These are phyloP conservation scores for Excoecaria cochinchinensis DNA, from an alignment of 345 rosid genomes.

Conservation along the genomic window DNA sequence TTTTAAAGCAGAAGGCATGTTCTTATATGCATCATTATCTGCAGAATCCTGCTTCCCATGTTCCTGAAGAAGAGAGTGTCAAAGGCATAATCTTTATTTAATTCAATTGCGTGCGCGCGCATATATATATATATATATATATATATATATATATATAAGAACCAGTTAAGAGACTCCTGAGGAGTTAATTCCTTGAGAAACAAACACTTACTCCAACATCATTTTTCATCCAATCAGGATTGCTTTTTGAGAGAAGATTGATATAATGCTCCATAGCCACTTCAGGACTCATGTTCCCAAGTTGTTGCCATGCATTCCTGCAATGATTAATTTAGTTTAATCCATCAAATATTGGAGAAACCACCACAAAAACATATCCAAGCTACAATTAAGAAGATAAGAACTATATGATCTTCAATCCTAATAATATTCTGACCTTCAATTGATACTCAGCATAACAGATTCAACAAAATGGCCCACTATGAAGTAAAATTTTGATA, in stretches of 20 bases:
- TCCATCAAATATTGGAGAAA: not conserved
- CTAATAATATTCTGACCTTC: not conserved
- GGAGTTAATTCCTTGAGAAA: not conserved
- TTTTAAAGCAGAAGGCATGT: conserved; percentile 20
- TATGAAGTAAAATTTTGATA: not conserved
- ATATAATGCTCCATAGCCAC: conserved; percentile 55
- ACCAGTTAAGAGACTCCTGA: not conserved
- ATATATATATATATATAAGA: too few relatives aligned
- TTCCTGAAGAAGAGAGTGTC: conserved; percentile 18
- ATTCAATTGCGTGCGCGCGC: too few relatives aligned
- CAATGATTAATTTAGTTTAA: not conserved
- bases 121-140: too few relatives aligned
- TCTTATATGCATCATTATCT: conserved; percentile 12
- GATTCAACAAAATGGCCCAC: not conserved
- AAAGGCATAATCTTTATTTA: not conserved
- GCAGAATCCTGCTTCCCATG: conserved; percentile 6
- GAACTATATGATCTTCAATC: not conserved
- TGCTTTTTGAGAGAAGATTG: conserved; percentile 33
- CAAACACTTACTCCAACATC: conserved; percentile 25
- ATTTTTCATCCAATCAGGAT: conserved; percentile 34
- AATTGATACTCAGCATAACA: not conserved
- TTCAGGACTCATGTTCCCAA: conserved; percentile 47
- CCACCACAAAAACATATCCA: not conserved
- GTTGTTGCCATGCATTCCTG: conserved; percentile 56
- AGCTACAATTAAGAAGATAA: not conserved